phyloP scores from a whole-genome alignment of 139 green algal species.

The Haematococcus lacustris region DNA sequence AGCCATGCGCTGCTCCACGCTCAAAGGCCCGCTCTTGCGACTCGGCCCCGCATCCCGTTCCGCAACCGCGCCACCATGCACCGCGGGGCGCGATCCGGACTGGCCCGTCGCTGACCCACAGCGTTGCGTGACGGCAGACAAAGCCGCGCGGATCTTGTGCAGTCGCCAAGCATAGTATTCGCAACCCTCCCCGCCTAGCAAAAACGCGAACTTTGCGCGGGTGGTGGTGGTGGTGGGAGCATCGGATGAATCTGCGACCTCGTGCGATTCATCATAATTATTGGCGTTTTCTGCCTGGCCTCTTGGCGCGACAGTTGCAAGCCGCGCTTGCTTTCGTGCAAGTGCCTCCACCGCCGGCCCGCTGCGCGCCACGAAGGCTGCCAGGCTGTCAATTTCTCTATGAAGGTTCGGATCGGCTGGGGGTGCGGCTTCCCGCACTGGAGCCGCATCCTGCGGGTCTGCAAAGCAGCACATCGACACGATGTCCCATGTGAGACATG shows the following conservation, averaged over 20 bases:
- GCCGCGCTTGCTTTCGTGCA: conserved; percentile 48
- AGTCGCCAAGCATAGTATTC: conserved; percentile 73
- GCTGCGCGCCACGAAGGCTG: conserved; percentile 70
- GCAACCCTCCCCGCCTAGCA: conserved; percentile 25
- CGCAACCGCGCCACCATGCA: neutral
- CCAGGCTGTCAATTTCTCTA: conserved; percentile 64
- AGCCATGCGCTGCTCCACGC: conserved; percentile 49
- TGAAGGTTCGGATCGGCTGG: conserved; percentile 41
- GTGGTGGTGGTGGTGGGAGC: no score
- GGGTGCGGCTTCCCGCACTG: conserved; percentile 26
- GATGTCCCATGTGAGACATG: conserved; percentile 12
- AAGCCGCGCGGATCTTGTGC: conserved; percentile 19
- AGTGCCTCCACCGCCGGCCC: conserved; percentile 73
- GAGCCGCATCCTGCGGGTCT: no score
- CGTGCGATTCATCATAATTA: neutral
- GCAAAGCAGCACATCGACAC: no score
- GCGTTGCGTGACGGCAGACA: no score
- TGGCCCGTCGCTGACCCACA: no score
- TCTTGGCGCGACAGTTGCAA: conserved; percentile 7
- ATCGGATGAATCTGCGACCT: no score
- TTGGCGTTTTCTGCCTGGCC: neutral
- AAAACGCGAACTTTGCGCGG: conserved; percentile 1
- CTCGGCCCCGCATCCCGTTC: neutral
- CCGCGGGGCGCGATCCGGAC: no score
- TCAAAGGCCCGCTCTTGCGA: conserved; percentile 16